Percentiles rank a stretch among this genome's conserved stretches.
Conservation (phyloP, 257 asterid genomes). For the Capsicum chinense region DNA sequence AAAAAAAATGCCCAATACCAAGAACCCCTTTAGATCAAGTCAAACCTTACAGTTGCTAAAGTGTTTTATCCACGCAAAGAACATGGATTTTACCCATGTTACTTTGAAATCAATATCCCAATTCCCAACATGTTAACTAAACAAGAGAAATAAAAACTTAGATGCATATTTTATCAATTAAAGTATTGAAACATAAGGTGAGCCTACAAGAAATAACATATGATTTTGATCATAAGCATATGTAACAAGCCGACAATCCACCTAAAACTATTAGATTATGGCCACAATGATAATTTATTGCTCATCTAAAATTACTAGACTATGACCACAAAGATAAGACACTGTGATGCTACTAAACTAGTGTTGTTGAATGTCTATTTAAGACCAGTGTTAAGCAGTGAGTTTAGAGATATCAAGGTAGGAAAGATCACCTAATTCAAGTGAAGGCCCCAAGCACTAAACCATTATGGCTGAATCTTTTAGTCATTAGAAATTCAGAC, state of each 20-base stretch:
- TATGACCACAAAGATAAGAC: neutral
- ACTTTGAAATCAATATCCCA: neutral
- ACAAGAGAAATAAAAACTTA: neutral
- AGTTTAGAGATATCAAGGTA: neutral
- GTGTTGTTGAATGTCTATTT: neutral
- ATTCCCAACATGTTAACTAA: neutral
- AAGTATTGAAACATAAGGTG: neutral
- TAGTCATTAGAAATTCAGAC: neutral
- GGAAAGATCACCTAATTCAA: neutral
- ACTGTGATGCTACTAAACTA: neutral
- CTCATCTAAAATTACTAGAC: neutral
- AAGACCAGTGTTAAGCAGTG: neutral
- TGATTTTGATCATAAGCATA: neutral
- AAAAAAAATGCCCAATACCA: neutral
- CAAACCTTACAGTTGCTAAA: neutral
- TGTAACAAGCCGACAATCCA: neutral
- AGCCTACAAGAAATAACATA: neutral
- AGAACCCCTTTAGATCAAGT: conserved; percentile 6
- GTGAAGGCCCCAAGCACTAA: neutral
- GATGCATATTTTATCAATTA: neutral
- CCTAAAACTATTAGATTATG: neutral
- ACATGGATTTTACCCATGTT: neutral
- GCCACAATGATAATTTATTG: neutral
- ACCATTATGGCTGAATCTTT: neutral
- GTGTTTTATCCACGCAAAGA: neutral